Conservation (phyloP, 768 basidiomycete species). For the Serendipita vermifera region DNA sequence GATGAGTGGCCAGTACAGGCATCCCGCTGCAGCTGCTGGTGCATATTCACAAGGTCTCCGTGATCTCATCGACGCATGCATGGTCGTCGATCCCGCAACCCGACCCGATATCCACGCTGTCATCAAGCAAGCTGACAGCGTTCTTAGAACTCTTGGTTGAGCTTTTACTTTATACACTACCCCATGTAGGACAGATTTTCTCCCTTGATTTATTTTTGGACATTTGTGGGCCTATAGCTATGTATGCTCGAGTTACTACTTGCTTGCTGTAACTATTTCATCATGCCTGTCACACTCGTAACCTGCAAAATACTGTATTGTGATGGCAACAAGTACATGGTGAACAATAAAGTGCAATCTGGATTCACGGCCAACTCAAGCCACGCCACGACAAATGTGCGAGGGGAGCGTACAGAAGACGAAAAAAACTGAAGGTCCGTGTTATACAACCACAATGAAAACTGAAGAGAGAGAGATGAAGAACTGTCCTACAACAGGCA, state of each 20-base stretch:
- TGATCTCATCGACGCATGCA: slow-evolving; percentile 70
- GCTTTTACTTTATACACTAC: slow-evolving; percentile 10
- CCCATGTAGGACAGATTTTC: neutral
- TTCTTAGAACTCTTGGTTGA: slow-evolving; percentile 42
- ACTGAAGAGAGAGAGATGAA: too few relatives aligned
- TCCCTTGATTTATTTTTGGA: neutral
- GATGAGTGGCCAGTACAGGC: slow-evolving; percentile 81
- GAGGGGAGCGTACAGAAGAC: too few relatives aligned
- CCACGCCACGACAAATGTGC: too few relatives aligned
- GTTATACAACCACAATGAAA: too few relatives aligned
- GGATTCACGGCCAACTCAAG: too few relatives aligned
- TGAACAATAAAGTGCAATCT: too few relatives aligned
- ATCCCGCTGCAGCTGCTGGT: slow-evolving; percentile 45
- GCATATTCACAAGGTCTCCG: slow-evolving; percentile 77
- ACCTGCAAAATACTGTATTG: too few relatives aligned
- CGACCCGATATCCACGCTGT: slow-evolving; percentile 79
- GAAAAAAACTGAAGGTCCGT: too few relatives aligned
- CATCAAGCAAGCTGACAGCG: slow-evolving; percentile 48
- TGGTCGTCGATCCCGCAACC: slow-evolving; percentile 69
- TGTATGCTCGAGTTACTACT: neutral
- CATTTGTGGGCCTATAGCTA: too few relatives aligned
- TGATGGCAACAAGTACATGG: too few relatives aligned
- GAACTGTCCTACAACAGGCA: too few relatives aligned
- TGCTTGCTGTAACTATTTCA: neutral
- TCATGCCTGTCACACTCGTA: too few relatives aligned